Conservation (phyloP, 164 flowering plant species). For the Nymphaea colorata region DNA sequence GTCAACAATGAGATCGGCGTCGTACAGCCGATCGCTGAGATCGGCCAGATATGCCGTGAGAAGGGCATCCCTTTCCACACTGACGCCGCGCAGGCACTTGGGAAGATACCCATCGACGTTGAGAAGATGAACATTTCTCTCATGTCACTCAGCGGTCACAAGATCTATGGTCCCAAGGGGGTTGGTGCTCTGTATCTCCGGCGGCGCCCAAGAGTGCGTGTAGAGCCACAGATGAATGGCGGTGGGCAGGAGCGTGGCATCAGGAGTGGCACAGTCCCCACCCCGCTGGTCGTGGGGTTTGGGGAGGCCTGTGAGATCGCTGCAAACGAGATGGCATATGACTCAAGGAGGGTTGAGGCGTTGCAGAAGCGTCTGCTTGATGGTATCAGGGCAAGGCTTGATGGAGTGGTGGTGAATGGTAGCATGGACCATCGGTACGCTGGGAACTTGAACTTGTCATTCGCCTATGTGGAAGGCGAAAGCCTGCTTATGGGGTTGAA, state of each 20-base stretch:
- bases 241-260: slow-evolving; percentile 96
- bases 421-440: slow-evolving; percentile 66
- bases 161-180: slow-evolving; percentile 92
- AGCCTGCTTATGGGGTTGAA: slow-evolving; percentile 94
- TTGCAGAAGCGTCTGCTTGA: slow-evolving; percentile 66
- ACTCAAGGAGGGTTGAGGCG: slow-evolving; percentile 37
- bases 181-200: slow-evolving; percentile 83
- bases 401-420: slow-evolving; percentile 85
- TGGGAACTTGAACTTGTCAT: slow-evolving; percentile 85
- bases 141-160: slow-evolving; percentile 92
- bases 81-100: slow-evolving; percentile 90
- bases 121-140: slow-evolving; percentile 74
- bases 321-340: slow-evolving; percentile 78
- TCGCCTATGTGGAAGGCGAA: slow-evolving; percentile 95
- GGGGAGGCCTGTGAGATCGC: slow-evolving; percentile 93
- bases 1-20: slow-evolving; percentile 98
- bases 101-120: slow-evolving; percentile 79
- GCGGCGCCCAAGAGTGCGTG: slow-evolving; percentile 70
- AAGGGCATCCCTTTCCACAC: slow-evolving; percentile 61
- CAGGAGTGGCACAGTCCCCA: slow-evolving; percentile 90
- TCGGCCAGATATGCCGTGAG: slow-evolving; percentile 72
- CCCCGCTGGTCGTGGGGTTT: slow-evolving; percentile 86
- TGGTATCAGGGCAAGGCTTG: slow-evolving; percentile 55
- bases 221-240: slow-evolving; percentile 91
- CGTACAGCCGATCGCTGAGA: slow-evolving; percentile 84